phyloP scores from a whole-genome alignment of 306 rosid genomes.

The Dalbergia cultrata region DNA sequence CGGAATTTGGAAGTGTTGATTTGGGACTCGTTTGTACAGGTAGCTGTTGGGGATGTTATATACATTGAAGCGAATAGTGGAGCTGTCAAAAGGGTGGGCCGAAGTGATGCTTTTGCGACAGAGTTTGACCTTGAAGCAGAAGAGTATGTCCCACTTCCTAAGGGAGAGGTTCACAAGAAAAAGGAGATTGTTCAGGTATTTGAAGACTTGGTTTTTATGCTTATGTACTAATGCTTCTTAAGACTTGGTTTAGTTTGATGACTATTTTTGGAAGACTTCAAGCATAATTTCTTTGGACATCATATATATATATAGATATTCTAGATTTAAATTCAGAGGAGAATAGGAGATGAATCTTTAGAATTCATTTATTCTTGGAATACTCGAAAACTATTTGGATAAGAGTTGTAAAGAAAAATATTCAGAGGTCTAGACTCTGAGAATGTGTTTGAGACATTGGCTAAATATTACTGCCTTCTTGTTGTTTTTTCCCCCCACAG shows the following conservation, averaged over 20 bases:
- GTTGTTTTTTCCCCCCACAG: conserved; percentile 54
- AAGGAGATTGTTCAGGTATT: conserved; percentile 98
- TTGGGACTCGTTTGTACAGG: conserved; percentile 55
- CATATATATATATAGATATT: too few species aligned
- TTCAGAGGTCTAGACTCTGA: conserved; percentile 5
- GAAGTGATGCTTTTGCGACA: conserved; percentile 98
- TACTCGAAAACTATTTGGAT: not conserved
- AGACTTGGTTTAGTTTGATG: conserved; percentile 4
- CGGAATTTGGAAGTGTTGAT: conserved; percentile 7
- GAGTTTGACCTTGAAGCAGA: conserved; percentile 99
- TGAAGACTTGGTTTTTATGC: conserved; percentile 17
- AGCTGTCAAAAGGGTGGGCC: conserved; percentile 95
- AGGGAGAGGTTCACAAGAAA: conserved; percentile 99
- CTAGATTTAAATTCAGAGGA: conserved; percentile 17
- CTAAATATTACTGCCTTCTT: conserved; percentile 21
- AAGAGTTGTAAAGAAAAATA: conserved; percentile 16
- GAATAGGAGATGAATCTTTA: not conserved
- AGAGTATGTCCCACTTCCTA: conserved; percentile 98
- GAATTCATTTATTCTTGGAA: conserved; percentile 8
- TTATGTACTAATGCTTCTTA: conserved; percentile 22
- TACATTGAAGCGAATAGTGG: conserved; percentile 97
- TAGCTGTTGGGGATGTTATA: conserved; percentile 97
- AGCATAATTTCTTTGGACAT: not conserved
- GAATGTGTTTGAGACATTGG: conserved; percentile 15
- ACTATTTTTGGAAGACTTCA: conserved; percentile 4